phyloP scores from a whole-genome alignment of 306 rosid genomes.

The Malus sylvestris region DNA sequence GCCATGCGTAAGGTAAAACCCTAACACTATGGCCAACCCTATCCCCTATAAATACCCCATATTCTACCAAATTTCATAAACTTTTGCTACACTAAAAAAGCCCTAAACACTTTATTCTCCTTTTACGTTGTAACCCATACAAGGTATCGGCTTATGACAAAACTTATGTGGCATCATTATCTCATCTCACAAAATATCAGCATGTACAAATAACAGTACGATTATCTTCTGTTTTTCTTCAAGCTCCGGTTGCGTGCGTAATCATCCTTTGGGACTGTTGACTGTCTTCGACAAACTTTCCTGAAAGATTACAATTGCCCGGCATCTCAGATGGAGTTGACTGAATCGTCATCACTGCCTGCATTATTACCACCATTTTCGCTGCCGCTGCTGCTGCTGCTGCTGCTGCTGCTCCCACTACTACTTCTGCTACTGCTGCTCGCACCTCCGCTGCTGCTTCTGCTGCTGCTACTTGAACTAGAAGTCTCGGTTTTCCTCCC shows the following conservation, averaged over 20 bases:
- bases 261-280: neutral
- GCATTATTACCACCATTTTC: conserved; percentile 29
- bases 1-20: no score
- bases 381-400: conserved; percentile 52
- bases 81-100: no score
- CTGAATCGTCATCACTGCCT: conserved; percentile 79
- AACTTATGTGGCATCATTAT: neutral
- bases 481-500: conserved; percentile 55
- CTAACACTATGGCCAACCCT: no score
- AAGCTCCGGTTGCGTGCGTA: neutral
- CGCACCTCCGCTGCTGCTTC: conserved; percentile 43
- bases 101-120: no score
- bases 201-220: neutral
- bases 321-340: conserved; percentile 55
- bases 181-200: neutral
- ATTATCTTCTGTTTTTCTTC: neutral
- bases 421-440: conserved; percentile 43
- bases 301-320: neutral
- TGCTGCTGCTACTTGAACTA: conserved; percentile 41
- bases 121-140: neutral
- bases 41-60: no score
- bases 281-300: conserved; percentile 1
- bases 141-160: neutral
- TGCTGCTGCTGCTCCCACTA: conserved; percentile 55
- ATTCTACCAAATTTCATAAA: no score